These are phyloP conservation scores for Eragrostis nindensis DNA, from an alignment of 176 grass and related monocot genomes.

Conservation along the genomic window DNA sequence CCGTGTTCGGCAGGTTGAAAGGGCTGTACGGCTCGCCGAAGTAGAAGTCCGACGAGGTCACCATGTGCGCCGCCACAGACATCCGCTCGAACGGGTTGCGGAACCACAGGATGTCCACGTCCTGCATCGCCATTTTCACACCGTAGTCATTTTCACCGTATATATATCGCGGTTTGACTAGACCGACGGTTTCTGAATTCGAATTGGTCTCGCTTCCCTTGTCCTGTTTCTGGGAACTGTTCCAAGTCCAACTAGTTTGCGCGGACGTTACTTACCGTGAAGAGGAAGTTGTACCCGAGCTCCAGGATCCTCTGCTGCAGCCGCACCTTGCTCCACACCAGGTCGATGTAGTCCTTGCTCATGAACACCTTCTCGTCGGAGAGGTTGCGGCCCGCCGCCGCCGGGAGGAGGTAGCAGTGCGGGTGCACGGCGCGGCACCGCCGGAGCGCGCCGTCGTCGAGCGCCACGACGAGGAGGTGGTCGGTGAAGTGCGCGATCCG, in stretches of 20 bases:
- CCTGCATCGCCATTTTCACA: constrained; percentile 36
- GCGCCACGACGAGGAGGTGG: constrained; percentile 71
- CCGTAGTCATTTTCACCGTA: too few relatives aligned
- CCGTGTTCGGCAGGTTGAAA: constrained; percentile 71
- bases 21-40: constrained; percentile 57
- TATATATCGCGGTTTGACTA: too few relatives aligned
- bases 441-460: constrained; percentile 57
- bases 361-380: constrained; percentile 76
- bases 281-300: constrained; percentile 93
- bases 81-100: constrained; percentile 70
- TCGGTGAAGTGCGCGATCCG: constrained; percentile 52
- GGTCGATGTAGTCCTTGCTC: constrained; percentile 75
- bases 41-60: constrained; percentile 74
- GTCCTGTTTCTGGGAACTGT: background rate
- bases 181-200: background rate
- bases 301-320: constrained; percentile 73
- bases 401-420: constrained; percentile 71
- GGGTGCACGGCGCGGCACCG: constrained; percentile 64
- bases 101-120: constrained; percentile 88
- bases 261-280: constrained; percentile 66
- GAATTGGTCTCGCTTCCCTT: background rate
- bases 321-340: constrained; percentile 86
- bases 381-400: constrained; percentile 42
- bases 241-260: constrained; percentile 8
- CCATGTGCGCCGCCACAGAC: constrained; percentile 63